A percentile compares a stretch with the other conserved stretches of the same genome.
Conservation (phyloP, 2,329 filamentous ascomycete genomes). For the Nigrospora sphaerica region DNA sequence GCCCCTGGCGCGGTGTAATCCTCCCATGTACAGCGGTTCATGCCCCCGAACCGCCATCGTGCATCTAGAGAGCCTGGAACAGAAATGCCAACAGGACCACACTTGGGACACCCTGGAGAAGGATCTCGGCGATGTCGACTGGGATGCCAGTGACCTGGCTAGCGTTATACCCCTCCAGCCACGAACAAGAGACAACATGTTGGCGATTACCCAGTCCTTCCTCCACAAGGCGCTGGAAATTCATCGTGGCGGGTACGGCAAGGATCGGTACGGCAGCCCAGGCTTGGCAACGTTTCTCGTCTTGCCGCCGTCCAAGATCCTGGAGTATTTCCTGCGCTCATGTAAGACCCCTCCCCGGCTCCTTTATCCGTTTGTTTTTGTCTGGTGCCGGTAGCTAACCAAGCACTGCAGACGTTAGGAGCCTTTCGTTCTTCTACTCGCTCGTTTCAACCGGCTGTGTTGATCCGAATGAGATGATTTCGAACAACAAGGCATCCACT, state of each 20-base stretch:
- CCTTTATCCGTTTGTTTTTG: no score
- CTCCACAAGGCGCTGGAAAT: conserved; percentile 65
- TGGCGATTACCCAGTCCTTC: conserved; percentile 66
- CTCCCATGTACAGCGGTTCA: conserved; percentile 31
- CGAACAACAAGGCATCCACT: conserved; percentile 59
- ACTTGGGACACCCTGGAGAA: conserved; percentile 38
- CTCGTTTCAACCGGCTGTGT: conserved; percentile 52
- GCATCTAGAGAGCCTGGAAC: conserved; percentile 43
- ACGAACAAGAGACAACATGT: conserved; percentile 57
- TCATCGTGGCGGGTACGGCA: conserved; percentile 42
- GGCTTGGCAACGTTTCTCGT: conserved; percentile 56
- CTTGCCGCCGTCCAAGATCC: conserved; percentile 56
- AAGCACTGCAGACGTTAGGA: conserved; percentile 40
- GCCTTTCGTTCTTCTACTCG: conserved; percentile 59
- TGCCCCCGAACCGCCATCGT: conserved; percentile 44
- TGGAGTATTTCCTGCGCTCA: conserved; percentile 60
- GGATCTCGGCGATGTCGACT: conserved; percentile 29
- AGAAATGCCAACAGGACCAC: conserved; percentile 38
- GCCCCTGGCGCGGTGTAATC: conserved; percentile 45
- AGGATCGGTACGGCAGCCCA: conserved; percentile 35
- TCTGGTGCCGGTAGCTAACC: no score
- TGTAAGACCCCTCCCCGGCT: conserved; percentile 16
- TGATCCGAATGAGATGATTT: conserved; percentile 61
- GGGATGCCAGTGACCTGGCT: conserved; percentile 27
- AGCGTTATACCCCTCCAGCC: conserved; percentile 37